A percentile compares a stretch with the other conserved stretches of the same genome.
Evolutionary conservation across 2,329 filamentous ascomycete genomes (phyloP).

Genomic region (Fusarium devonianum): DNA sequence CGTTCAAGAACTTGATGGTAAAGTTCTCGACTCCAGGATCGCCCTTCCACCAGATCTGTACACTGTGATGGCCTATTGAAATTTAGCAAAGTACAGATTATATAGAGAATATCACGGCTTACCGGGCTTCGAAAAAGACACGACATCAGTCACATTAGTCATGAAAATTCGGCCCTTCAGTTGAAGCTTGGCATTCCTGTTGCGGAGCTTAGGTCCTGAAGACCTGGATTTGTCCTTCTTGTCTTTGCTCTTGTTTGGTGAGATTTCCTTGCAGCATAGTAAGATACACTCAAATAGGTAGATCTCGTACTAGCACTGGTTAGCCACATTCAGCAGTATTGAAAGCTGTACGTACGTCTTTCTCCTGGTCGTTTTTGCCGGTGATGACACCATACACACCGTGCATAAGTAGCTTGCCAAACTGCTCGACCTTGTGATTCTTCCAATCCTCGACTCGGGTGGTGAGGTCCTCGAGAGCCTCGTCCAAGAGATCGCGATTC

Average conservation of each 20-base stretch:
- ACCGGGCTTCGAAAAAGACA: conserved; percentile 88
- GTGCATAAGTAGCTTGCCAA: conserved; percentile 86
- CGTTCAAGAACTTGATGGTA: conserved; percentile 89
- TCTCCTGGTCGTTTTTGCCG: conserved; percentile 86
- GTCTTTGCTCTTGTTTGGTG: conserved; percentile 82
- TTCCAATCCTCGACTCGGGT: conserved; percentile 96
- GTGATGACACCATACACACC: conserved; percentile 93
- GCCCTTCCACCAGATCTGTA: conserved; percentile 99
- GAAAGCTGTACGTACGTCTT: conserved; percentile 75
- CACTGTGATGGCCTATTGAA: conserved; percentile 80
- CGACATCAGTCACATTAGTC: conserved; percentile 97
- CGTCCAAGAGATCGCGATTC: conserved; percentile 82
- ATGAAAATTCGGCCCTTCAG: conserved; percentile 98
- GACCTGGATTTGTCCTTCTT: conserved; percentile 72
- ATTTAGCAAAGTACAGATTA: conserved; percentile 40
- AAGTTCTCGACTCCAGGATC: conserved; percentile 97
- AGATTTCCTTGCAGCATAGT: conserved; percentile 94
- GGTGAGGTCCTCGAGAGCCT: conserved; percentile 83
- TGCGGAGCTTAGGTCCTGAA: conserved; percentile 62
- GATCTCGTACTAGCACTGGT: conserved; percentile 81
- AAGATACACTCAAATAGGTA: conserved; percentile 96
- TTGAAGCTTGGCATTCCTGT: conserved; percentile 82
- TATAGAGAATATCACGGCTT: conserved; percentile 51
- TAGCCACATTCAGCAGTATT: conserved; percentile 40
- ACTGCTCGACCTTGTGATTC: conserved; percentile 86